Evolutionary conservation across 2,329 filamentous ascomycete species (phyloP), one percentile per base, ranked within the genome.

Genomic region (Thermoascus crustaceus): DNA sequence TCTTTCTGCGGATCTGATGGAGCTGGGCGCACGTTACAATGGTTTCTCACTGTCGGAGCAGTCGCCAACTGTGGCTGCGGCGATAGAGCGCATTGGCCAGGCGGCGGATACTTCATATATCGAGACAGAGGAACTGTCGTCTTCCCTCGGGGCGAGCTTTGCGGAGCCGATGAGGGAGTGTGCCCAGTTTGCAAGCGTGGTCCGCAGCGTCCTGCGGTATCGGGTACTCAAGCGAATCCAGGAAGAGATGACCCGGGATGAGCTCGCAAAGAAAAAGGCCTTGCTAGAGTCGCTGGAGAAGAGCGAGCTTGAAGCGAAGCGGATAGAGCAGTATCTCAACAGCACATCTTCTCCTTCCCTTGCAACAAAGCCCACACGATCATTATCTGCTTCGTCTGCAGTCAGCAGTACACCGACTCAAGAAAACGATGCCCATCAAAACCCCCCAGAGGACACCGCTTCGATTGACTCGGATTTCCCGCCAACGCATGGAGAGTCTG

Each of bases 131-230:
- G 91, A 98, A 56, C 69, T 98, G 3, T 88, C 88, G 0, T 79
- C 78, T 2, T 82, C 83, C 0, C 67, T 98, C n/a, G 88, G 88
- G 13, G 88, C 89, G 21, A 91, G 79, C 46, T 98, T 98, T 55
- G 87, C 93, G 0, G 93, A 98, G 55, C 91, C 91, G 0, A 95
- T 98, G 86, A 78, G 93, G 37, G 91, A 98, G 64, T 94, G 87
- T 52, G 88, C 91, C 8, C 91, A 98, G 54, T 98, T 98, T 58
- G 91, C 91, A 0, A 85, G 91, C 7, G 86, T 98, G 1, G 91
- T 98, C 3, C 78, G 88, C 26, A 84, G 72, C 46, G 89, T 98
- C 21, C 68, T 98, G 36, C 78, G 85, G 45, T 98, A 95, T 57
- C 74, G 91, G 10, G 82, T 96, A 2, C 67, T 95, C 43, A 98